These are phyloP conservation scores for Aurantiochytrium sp. DNA, from an alignment of 108 stramenopile species.

Conservation along the genomic window DNA sequence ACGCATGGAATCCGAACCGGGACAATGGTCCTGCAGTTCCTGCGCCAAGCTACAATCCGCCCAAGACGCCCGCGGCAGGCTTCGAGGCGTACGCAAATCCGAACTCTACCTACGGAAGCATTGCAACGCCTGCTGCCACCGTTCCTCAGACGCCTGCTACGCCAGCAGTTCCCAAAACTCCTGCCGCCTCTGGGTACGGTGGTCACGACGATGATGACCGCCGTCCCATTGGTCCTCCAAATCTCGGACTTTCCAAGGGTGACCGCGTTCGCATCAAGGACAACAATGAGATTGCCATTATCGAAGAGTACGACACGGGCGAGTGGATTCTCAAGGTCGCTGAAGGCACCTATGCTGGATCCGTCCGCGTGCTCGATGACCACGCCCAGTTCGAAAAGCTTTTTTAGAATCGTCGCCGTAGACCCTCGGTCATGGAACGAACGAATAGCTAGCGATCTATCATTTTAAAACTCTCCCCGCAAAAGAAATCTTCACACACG, in stretches of 20 bases:
- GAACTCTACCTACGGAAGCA: not conserved
- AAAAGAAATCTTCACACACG: too few relatives aligned
- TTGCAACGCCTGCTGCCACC: not conserved
- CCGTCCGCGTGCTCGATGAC: not conserved
- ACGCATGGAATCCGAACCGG: not conserved
- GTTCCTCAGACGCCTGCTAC: not conserved
- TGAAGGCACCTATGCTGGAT: not conserved
- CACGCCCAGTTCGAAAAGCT: not conserved
- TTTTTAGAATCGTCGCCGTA: not conserved
- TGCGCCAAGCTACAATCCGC: not conserved
- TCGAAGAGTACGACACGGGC: not conserved
- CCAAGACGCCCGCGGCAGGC: not conserved
- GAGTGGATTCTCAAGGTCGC: not conserved
- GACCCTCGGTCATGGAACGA: too few relatives aligned
- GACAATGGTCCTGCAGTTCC: not conserved
- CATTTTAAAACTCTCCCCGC: too few relatives aligned
- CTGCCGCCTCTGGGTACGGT: not conserved
- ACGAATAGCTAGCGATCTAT: too few relatives aligned
- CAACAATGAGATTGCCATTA: not conserved
- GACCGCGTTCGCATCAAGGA: not conserved
- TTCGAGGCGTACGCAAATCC: not conserved
- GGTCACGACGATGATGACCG: not conserved
- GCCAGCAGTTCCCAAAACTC: not conserved
- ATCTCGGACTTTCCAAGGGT: not conserved
- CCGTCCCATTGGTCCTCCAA: not conserved